Evolutionary conservation across 768 basidiomycete genomes (phyloP).

Genomic region (Macrolepiota albuminosa): DNA sequence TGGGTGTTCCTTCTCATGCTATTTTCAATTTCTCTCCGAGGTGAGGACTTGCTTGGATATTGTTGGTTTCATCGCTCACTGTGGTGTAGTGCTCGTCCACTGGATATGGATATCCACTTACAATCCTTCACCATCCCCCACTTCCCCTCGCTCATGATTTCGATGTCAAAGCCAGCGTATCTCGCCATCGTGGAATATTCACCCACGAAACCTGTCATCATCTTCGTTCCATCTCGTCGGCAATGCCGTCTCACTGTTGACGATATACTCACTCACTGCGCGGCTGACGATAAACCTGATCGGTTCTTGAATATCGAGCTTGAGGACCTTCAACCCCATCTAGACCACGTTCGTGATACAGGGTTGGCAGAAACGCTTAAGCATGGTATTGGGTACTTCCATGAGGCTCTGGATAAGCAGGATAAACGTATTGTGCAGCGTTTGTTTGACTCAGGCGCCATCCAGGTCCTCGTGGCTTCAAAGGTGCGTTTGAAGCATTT

Average conservation of each 20-base stretch:
- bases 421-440: constrained; percentile 94
- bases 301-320: constrained; percentile 88
- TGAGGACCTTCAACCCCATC: constrained; percentile 78
- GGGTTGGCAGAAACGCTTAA: constrained; percentile 75
- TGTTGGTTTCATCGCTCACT: constrained; percentile 3
- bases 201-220: constrained; percentile 77
- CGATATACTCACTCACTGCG: constrained; percentile 84
- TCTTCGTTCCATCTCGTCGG: constrained; percentile 89
- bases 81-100: constrained; percentile 73
- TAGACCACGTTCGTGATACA: constrained; percentile 78
- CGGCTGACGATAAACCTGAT: constrained; percentile 79
- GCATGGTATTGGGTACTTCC: constrained; percentile 92
- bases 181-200: constrained; percentile 89
- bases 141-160: constrained; percentile 97
- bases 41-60: constrained; percentile 28
- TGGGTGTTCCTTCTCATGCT: constrained; percentile 88
- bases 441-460: constrained; percentile 89
- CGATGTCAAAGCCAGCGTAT: constrained; percentile 98
- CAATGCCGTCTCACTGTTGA: constrained; percentile 94
- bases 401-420: constrained; percentile 87
- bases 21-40: constrained; percentile 98
- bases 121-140: constrained; percentile 97
- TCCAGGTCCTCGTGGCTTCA: constrained; percentile 91
- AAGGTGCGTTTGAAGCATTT: constrained; percentile 46
- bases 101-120: constrained; percentile 96